Evolutionary conservation across 2,329 filamentous ascomycete genomes (phyloP), one percentile per base, ranked within the genome.

Genomic region (Stagonosporopsis cucurbitacearum): DNA sequence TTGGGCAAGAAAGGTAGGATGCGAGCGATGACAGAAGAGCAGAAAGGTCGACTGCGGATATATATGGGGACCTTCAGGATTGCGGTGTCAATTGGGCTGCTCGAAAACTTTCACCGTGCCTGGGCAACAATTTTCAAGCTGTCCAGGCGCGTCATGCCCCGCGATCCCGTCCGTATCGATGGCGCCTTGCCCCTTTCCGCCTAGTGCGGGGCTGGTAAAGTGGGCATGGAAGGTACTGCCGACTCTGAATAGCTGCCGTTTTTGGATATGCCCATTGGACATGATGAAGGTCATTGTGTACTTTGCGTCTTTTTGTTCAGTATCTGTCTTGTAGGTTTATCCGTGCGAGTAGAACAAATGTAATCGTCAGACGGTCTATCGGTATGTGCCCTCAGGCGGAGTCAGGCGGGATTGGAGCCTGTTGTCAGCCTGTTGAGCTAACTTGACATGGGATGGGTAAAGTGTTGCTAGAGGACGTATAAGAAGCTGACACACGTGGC

Each of bases 61-160:
- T 65, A 64, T 63, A 69, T 63, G 62, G 59, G 50, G 57, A 62
- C 45, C 50, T 57, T 65, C 59, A 64, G 59, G 49, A 54, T 63
- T 64, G 65, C 58, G 57, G 58, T 60, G 57, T 63, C 51, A 60
- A 59, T 51, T 59, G 62, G 58, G 56, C 51, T 50, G 58, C 65
- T 64, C 65, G 49, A 47, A 52, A 57, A 57, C 43, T 61, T 59
- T 47, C 42, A 40, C 40, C 15, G 25, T 19, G 50, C 54, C 66
- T 61, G 66, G 66, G 64, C 64, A 55, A 57, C 62, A 58, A 62
- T 58, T 61, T 65, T 62, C 53, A 55, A 50, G 47, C 53, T 50
- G 42, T 50, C 42, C 42, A 56, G 41, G 53, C 62, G 50, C 65
- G 64, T 69, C 66, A 70, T 63, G 63, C 62, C 54, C 54, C 54